These are phyloP conservation scores for Eucalyptus regnans DNA, from an alignment of 345 rosid species.

Conservation along the genomic window DNA sequence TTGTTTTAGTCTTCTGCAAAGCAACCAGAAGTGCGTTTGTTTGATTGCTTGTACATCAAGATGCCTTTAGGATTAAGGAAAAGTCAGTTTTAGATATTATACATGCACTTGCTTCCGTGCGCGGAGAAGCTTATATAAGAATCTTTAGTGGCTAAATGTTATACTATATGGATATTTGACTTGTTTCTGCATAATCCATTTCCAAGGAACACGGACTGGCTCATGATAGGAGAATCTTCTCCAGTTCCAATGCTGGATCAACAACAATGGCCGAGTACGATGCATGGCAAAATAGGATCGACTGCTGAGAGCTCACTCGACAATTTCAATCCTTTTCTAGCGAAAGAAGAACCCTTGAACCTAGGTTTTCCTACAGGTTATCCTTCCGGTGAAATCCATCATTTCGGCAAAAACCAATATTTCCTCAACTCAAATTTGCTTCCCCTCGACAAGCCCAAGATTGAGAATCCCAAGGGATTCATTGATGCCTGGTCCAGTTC, in stretches of 20 bases:
- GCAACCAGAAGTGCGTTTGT: neutral
- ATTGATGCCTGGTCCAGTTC: slow-evolving; percentile 48
- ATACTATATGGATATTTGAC: neutral
- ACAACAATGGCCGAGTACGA: slow-evolving; percentile 8
- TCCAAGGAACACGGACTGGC: slow-evolving; percentile 24
- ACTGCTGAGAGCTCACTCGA: neutral
- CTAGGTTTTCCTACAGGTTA: slow-evolving; percentile 1
- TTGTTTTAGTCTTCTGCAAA: neutral
- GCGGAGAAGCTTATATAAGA: neutral
- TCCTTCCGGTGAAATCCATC: neutral
- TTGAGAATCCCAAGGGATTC: slow-evolving; percentile 23
- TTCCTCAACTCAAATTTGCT: slow-evolving; percentile 7
- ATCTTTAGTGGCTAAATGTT: neutral
- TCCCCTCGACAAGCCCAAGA: neutral
- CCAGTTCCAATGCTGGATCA: slow-evolving; percentile 1
- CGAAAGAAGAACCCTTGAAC: slow-evolving; percentile 1
- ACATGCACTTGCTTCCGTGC: neutral
- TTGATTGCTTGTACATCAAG: neutral
- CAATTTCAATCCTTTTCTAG: neutral
- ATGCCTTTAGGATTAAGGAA: neutral
- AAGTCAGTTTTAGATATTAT: neutral
- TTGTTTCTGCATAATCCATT: neutral
- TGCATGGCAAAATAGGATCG: neutral
- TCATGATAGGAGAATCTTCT: slow-evolving; percentile 12
- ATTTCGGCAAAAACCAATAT: neutral